Evolutionary conservation across 176 grass and related monocot species (phyloP).

Genomic region (Aechmea fasciata): DNA sequence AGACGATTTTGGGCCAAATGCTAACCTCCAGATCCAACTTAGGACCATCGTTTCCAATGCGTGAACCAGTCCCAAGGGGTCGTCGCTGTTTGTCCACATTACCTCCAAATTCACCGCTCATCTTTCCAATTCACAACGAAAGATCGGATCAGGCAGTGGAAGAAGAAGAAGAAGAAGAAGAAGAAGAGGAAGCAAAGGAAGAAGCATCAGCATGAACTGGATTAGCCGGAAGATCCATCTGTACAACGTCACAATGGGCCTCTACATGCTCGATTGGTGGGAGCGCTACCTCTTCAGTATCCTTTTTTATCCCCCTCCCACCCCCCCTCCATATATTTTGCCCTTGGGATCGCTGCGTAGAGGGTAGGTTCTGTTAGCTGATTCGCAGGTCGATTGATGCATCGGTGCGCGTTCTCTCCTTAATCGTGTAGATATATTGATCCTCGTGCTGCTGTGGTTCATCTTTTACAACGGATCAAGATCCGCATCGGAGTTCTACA

Average conservation of each 20-base stretch:
- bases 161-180: not conserved
- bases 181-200: conserved; percentile 4
- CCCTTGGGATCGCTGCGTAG: not conserved
- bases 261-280: conserved; percentile 61
- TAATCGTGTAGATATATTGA: conserved; percentile 56
- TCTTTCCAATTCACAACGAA: no score
- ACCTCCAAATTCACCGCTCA: no score
- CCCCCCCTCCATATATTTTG: not conserved
- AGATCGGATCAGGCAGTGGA: not conserved
- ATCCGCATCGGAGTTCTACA: conserved; percentile 44
- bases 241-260: conserved; percentile 55
- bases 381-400: not conserved
- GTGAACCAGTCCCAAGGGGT: no score
- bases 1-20: no score
- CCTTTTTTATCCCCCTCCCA: conserved; percentile 8
- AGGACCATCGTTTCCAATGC: no score
- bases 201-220: conserved; percentile 32
- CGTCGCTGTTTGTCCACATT: no score
- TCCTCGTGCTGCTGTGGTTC: conserved; percentile 68
- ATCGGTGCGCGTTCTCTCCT: not conserved
- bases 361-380: not conserved
- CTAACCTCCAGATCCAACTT: no score
- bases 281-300: conserved; percentile 56
- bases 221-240: conserved; percentile 44
- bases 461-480: conserved; percentile 66